These are phyloP conservation scores for Talaromyces ruber DNA, from an alignment of 495 filamentous ascomycete genomes.

Conservation along the genomic window DNA sequence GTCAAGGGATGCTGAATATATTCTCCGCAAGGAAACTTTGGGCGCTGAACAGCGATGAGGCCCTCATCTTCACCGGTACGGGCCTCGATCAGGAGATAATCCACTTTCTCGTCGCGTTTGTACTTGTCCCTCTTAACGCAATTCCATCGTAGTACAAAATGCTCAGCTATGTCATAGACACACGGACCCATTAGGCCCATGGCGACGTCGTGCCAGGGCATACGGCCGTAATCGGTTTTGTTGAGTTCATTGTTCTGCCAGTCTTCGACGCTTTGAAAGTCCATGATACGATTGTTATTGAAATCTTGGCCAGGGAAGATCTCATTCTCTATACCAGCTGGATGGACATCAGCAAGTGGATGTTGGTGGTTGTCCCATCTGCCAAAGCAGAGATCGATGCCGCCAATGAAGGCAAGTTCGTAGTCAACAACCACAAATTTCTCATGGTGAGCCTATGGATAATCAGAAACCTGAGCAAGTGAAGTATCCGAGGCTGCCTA, in stretches of 20 bases:
- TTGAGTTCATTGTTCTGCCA: conserved; percentile 92
- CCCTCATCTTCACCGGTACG: conserved; percentile 73
- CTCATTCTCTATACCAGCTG: conserved; percentile 70
- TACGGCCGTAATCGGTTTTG: conserved; percentile 85
- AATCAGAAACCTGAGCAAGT: conserved; percentile 5
- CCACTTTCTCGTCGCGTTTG: conserved; percentile 70
- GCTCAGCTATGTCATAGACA: conserved; percentile 91
- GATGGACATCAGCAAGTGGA: conserved; percentile 78
- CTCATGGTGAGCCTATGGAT: conserved; percentile 71
- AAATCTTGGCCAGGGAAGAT: conserved; percentile 95
- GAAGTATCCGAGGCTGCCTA: conserved; percentile 15
- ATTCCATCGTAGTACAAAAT: conserved; percentile 95
- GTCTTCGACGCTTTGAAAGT: conserved; percentile 82
- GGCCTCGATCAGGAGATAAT: conserved; percentile 79
- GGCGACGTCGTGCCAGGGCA: conserved; percentile 96
- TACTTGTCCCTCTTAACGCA: conserved; percentile 97
- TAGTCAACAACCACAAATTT: conserved; percentile 96
- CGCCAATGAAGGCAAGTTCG: conserved; percentile 80
- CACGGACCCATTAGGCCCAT: conserved; percentile 85
- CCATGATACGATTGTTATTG: conserved; percentile 93
- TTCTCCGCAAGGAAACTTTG: conserved; percentile 75
- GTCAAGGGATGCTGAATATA: conserved; percentile 76
- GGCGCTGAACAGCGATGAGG: conserved; percentile 76
- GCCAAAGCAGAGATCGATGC: conserved; percentile 92
- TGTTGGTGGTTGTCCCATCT: conserved; percentile 87